Evolutionary conservation across 2,329 filamentous ascomycete genomes (phyloP).

Genomic region (Diaporthe velutina): DNA sequence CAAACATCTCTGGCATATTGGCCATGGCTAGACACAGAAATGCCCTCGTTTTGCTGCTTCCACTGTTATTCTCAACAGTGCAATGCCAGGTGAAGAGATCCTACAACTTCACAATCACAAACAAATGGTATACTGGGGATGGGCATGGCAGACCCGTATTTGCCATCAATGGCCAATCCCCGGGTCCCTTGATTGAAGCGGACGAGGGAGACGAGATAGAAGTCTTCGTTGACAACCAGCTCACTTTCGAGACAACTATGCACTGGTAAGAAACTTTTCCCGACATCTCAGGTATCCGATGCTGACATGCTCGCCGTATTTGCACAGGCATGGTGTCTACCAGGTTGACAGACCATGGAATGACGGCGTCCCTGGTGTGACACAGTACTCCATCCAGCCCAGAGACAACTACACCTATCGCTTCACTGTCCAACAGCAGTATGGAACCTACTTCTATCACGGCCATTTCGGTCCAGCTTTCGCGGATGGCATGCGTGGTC

Average conservation of each 20-base stretch:
- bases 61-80: slow-evolving; percentile 19
- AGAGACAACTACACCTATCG: slow-evolving; percentile 40
- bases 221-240: slow-evolving; percentile 39
- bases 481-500: slow-evolving; percentile 41
- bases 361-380: slow-evolving; percentile 42
- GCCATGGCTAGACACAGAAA: background rate
- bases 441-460: slow-evolving; percentile 42
- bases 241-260: slow-evolving; percentile 40
- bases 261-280: slow-evolving; percentile 36
- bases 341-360: slow-evolving; percentile 41
- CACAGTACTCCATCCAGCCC: slow-evolving; percentile 40
- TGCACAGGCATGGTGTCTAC: slow-evolving; percentile 40
- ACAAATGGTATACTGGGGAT: slow-evolving; percentile 26
- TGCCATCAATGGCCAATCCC: slow-evolving; percentile 39
- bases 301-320: background rate
- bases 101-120: slow-evolving; percentile 34
- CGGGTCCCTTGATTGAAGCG: slow-evolving; percentile 38
- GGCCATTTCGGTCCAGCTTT: slow-evolving; percentile 41
- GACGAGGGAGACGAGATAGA: slow-evolving; percentile 41
- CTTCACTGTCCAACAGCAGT: slow-evolving; percentile 40
- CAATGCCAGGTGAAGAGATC: slow-evolving; percentile 14
- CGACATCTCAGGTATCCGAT: background rate
- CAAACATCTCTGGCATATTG: background rate
- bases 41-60: slow-evolving; percentile 8
- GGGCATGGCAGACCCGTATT: slow-evolving; percentile 40